A percentile compares a stretch with the other conserved stretches of the same genome.
Evolutionary conservation across 192 early-diverging fungal genomes (phyloP).

Genomic region (Polychytrium aggregatum): DNA sequence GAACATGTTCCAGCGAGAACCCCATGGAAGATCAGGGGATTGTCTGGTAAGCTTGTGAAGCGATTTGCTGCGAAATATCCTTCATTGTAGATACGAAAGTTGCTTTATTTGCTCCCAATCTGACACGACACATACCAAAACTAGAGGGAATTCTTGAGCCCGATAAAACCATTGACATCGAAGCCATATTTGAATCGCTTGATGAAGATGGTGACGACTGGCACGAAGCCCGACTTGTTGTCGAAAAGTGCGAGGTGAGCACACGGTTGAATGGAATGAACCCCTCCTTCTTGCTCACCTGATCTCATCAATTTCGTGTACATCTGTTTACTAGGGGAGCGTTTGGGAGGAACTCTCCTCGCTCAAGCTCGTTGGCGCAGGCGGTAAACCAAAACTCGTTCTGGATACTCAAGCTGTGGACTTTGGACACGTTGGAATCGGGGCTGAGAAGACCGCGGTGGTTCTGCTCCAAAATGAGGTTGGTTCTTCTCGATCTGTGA

Average conservation of each 20-base stretch:
- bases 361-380: constrained; percentile 33
- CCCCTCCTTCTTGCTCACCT: not conserved
- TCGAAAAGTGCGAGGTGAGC: constrained; percentile 29
- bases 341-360: constrained; percentile 32
- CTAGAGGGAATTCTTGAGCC: constrained; percentile 29
- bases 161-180: constrained; percentile 17
- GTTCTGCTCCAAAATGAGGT: constrained; percentile 26
- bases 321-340: too few species aligned
- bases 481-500: not conserved
- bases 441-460: constrained; percentile 5
- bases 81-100: not conserved
- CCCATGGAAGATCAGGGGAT: constrained; percentile 28
- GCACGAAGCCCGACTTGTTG: constrained; percentile 38
- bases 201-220: constrained; percentile 35
- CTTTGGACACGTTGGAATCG: constrained; percentile 28
- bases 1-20: too few species aligned
- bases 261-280: too few species aligned
- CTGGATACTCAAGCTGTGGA: constrained; percentile 21
- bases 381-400: constrained; percentile 32
- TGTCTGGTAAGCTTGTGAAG: constrained; percentile 2
- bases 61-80: not conserved
- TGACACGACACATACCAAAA: too few species aligned
- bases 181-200: constrained; percentile 32
- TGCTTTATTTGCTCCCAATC: constrained; percentile 2
- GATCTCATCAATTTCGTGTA: not conserved